Evolutionary conservation across 2,329 filamentous ascomycete species (phyloP), one percentile per base, ranked within the genome.

Genomic region (Orbilia brochopaga): DNA sequence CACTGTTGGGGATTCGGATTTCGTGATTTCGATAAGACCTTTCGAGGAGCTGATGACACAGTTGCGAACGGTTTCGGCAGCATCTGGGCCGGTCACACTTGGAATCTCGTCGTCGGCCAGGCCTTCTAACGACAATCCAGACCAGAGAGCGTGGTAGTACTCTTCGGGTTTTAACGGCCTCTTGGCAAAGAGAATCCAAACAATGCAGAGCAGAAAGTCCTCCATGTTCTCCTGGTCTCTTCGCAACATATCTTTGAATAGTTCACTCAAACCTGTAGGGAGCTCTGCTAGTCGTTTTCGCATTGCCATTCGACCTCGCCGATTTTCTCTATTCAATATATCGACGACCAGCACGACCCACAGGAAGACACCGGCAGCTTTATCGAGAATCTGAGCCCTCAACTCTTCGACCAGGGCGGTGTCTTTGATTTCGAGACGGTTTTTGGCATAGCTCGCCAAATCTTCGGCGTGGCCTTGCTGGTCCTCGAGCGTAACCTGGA

Each of bases 191-290:
- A 60, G 51, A 58, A 66, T 62, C 69, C 61, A 73, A 13, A 61
- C 15, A 11, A 73, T 40, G n/a, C 32, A 66, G 5, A 73, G 48
- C 15, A 60, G 61, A 0, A 86, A 73, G 0, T 80, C 77, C 0
- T 82, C 77, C 52, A 78, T 77, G 3, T 84, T 79, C 0, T 78
- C 40, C 0, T 61, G 17, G 57, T 88, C 84, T 15, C 83, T 79
- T 0, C 65, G 80, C 1, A 87, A 62, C 0, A 87, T 83, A 15
- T 84, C 78, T 1, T 78, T 79, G 67, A 88, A 87, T 0, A 88
- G 74, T 0, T 83, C 78, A 17, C 52, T 62, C 35, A 73, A 52
- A 21, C n/a, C 51, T 27, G 27, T 46, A 2, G 82, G 83, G 0
- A 83, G 77, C 0, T 80, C 75, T 0, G 57, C 23, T 0, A 84